These are phyloP conservation scores for Tolypocladium ophioglossoides DNA, from an alignment of 2,329 filamentous ascomycete genomes.

Conservation along the genomic window DNA sequence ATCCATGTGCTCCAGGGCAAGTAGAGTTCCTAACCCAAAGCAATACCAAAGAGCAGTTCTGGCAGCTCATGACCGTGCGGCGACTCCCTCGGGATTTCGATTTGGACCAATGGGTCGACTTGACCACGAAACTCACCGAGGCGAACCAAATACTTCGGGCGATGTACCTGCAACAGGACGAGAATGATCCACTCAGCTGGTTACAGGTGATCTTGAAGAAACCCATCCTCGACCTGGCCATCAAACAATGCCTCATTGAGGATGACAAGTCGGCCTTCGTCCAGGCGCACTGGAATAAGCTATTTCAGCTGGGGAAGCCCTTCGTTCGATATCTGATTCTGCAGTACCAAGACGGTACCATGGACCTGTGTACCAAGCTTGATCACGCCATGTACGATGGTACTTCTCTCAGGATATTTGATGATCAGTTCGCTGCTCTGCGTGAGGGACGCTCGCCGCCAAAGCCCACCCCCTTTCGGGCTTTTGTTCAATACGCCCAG, in stretches of 20 bases:
- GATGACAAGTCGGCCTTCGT: conserved; percentile 11
- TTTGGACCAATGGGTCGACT: conserved; percentile 11
- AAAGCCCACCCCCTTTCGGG: conserved; percentile 10
- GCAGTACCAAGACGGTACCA: conserved; percentile 11
- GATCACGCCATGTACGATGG: conserved; percentile 18
- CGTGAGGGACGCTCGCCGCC: no score
- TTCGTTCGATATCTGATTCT: conserved; percentile 26
- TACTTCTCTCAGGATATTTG: conserved; percentile 24
- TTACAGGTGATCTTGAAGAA: conserved; percentile 11
- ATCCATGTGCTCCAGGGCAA: conserved; percentile 18
- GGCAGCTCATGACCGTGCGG: conserved; percentile 15
- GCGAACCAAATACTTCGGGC: conserved; percentile 15
- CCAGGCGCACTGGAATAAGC: conserved; percentile 12
- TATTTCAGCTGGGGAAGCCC: conserved; percentile 19
- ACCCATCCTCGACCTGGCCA: conserved; percentile 5
- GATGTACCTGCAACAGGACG: conserved; percentile 6
- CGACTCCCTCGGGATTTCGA: conserved; percentile 6
- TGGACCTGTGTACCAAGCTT: conserved; percentile 20
- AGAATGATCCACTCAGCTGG: conserved; percentile 10
- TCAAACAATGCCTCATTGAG: conserved; percentile 8
- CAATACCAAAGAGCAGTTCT: conserved; percentile 7
- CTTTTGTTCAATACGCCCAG: no score
- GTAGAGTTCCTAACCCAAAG: conserved; percentile 17
- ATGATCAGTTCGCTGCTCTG: conserved; percentile 20
- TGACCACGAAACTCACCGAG: conserved; percentile 7